Percentiles rank a stretch among this genome's conserved stretches.
phyloP scores from a whole-genome alignment of 805 yeast species.

The Candida vartiovaarae region DNA sequence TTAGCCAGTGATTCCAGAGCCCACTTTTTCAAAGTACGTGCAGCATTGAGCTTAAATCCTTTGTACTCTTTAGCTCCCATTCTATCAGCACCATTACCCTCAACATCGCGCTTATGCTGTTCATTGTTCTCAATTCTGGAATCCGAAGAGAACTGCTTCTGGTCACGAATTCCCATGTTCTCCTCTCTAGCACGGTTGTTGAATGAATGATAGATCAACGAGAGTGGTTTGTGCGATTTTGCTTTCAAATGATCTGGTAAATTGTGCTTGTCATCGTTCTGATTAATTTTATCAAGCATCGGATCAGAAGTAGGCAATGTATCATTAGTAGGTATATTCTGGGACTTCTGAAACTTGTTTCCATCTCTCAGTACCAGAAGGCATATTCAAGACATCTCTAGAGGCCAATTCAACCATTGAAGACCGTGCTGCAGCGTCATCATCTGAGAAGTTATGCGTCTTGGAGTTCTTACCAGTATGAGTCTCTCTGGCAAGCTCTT shows the following conservation, averaged over 20 bases:
- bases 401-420: slow-evolving; percentile 74
- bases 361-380: slow-evolving; percentile 45
- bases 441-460: slow-evolving; percentile 33
- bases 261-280: slow-evolving; percentile 18
- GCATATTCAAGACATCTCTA: slow-evolving; percentile 51
- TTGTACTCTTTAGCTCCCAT: slow-evolving; percentile 39
- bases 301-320: slow-evolving; percentile 11
- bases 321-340: neutral
- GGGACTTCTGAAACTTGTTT: slow-evolving; percentile 16
- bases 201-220: slow-evolving; percentile 46
- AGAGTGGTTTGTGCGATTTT: slow-evolving; percentile 13
- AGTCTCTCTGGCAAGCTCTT: slow-evolving; percentile 26
- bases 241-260: slow-evolving; percentile 19
- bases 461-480: slow-evolving; percentile 28
- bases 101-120: slow-evolving; percentile 65
- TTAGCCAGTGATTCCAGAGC: slow-evolving; percentile 37
- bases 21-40: slow-evolving; percentile 49
- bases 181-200: slow-evolving; percentile 87
- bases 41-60: slow-evolving; percentile 46
- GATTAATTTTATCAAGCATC: slow-evolving; percentile 16
- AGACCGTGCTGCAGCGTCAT: slow-evolving; percentile 36
- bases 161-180: slow-evolving; percentile 77
- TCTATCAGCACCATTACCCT: slow-evolving; percentile 69
- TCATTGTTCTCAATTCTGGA: slow-evolving; percentile 65
- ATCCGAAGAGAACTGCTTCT: slow-evolving; percentile 74